Conservation (phyloP, 169 alveolate genomes). For the Plasmodium inui region DNA sequence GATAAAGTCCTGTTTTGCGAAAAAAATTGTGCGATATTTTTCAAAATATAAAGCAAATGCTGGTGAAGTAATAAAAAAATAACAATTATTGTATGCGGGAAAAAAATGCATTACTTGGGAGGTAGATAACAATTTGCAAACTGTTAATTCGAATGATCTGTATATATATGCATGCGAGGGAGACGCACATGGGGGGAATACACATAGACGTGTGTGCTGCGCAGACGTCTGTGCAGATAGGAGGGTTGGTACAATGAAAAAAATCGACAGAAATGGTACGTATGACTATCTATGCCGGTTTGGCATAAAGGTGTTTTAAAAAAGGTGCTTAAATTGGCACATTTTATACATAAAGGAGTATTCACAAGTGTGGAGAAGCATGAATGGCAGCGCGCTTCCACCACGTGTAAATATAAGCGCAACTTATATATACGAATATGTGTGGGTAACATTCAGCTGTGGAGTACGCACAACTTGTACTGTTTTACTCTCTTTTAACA, state of each 20-base stretch:
- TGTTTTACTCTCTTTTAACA: background rate
- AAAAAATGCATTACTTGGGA: background rate
- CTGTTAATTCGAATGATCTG: slow-evolving; percentile 1
- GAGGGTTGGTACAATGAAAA: background rate
- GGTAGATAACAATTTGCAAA: background rate
- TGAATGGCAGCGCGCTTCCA: background rate
- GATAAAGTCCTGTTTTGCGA: background rate
- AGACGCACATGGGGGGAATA: background rate
- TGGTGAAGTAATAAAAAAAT: background rate
- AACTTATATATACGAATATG: background rate
- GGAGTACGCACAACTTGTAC: background rate
- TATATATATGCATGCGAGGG: background rate
- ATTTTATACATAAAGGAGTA: background rate
- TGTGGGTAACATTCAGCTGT: background rate
- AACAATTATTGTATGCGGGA: background rate
- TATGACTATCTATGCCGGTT: background rate
- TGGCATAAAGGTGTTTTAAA: background rate
- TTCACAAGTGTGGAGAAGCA: background rate
- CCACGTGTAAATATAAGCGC: background rate
- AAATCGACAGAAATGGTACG: background rate
- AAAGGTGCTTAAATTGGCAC: background rate
- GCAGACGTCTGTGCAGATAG: background rate
- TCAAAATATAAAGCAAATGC: background rate
- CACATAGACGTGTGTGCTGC: background rate
- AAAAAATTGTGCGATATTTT: background rate